A percentile compares a stretch with the other conserved stretches of the same genome.
Evolutionary conservation across 805 yeast species (phyloP).

Genomic region (Zygotorulaspora chibaensis): DNA sequence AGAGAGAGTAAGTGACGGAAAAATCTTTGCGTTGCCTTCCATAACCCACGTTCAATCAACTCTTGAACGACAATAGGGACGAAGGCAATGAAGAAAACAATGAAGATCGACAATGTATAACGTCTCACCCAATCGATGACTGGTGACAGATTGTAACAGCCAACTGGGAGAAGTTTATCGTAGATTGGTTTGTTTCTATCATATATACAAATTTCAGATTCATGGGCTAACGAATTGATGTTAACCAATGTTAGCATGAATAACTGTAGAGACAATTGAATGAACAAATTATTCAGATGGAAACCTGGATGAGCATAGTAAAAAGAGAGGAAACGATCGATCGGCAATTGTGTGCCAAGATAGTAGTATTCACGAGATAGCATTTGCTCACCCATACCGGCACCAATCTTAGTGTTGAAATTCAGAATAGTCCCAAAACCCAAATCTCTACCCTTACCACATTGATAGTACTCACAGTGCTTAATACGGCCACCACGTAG

Average conservation of each 20-base stretch:
- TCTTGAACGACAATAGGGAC: slow-evolving; percentile 77
- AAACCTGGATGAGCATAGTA: slow-evolving; percentile 86
- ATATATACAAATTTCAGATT: slow-evolving; percentile 63
- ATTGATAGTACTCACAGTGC: slow-evolving; percentile 82
- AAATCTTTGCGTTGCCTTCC: slow-evolving; percentile 69
- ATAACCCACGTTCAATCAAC: slow-evolving; percentile 74
- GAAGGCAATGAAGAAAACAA: slow-evolving; percentile 76
- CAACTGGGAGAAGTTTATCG: slow-evolving; percentile 60
- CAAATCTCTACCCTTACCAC: slow-evolving; percentile 88
- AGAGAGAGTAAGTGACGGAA: slow-evolving; percentile 62
- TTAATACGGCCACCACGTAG: slow-evolving; percentile 84
- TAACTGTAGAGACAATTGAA: slow-evolving; percentile 68
- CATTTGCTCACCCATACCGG: slow-evolving; percentile 92
- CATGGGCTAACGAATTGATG: slow-evolving; percentile 69
- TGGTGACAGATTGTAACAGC: slow-evolving; percentile 71
- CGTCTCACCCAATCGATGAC: slow-evolving; percentile 79
- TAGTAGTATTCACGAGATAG: slow-evolving; percentile 79
- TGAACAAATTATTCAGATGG: slow-evolving; percentile 76
- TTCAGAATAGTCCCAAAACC: slow-evolving; percentile 84
- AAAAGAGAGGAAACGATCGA: slow-evolving; percentile 77
- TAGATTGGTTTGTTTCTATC: slow-evolving; percentile 62
- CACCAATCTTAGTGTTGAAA: slow-evolving; percentile 84
- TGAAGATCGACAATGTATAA: slow-evolving; percentile 74
- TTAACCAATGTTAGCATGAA: slow-evolving; percentile 68
- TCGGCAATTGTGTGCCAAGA: slow-evolving; percentile 73